A percentile compares a stretch with the other conserved stretches of the same genome.
Evolutionary conservation across 805 yeast genomes (phyloP).

Genomic region (Ogataea methanolica): DNA sequence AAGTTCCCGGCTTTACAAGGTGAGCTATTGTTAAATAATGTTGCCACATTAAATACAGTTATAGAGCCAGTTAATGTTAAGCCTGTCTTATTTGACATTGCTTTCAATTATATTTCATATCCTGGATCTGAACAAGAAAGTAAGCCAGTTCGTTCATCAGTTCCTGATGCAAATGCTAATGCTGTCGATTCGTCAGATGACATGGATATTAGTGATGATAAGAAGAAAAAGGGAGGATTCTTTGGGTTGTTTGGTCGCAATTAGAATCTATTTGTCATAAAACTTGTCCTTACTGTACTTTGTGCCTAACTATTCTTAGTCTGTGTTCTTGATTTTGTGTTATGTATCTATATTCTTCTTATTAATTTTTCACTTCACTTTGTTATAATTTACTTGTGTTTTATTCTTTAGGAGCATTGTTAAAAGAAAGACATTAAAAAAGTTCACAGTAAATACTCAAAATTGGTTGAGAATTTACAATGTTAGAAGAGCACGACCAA

Average conservation of each 20-base stretch:
- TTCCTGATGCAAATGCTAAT: conserved; percentile 4
- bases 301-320: neutral
- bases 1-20: conserved; percentile 27
- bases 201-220: conserved; percentile 21
- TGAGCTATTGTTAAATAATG: conserved; percentile 23
- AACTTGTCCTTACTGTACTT: neutral
- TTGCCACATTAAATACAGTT: conserved; percentile 28
- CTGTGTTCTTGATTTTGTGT: neutral
- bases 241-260: conserved; percentile 67
- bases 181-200: neutral
- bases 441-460: no score
- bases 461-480: no score
- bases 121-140: conserved; percentile 28
- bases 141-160: conserved; percentile 10
- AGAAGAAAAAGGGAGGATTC: conserved; percentile 56
- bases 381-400: neutral
- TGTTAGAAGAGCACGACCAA: no score
- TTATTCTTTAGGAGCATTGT: neutral
- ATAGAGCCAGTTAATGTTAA: conserved; percentile 67
- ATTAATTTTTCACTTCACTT: no score
- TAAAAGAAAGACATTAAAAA: neutral
- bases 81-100: conserved; percentile 89
- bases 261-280: conserved; percentile 3
- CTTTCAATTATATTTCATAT: conserved; percentile 72
- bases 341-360: no score